Percentiles rank a stretch among this genome's conserved stretches.
These are phyloP conservation scores for Pyricularia pennisetigena DNA, from an alignment of 2,329 filamentous ascomycete genomes.

Conservation along the genomic window DNA sequence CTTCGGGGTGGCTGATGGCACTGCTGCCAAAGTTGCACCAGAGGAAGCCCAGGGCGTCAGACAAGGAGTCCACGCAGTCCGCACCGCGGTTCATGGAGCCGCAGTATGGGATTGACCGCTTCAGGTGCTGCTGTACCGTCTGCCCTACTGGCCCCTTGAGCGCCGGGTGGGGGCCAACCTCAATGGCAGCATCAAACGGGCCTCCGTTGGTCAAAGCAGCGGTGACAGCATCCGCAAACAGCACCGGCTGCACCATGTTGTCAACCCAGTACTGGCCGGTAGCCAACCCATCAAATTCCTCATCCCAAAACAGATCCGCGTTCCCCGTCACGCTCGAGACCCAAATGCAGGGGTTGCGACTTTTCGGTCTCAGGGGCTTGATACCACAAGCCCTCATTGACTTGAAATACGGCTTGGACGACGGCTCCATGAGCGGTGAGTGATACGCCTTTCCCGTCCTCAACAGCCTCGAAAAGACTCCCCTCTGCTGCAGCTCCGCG, in stretches of 20 bases:
- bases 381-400: background rate
- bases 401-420: background rate
- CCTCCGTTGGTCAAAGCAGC: slow-evolving; percentile 12
- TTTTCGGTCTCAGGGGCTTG: slow-evolving; percentile 23
- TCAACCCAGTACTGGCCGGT: slow-evolving; percentile 30
- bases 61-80: background rate
- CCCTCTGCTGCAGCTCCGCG: slow-evolving; percentile 9
- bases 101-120: background rate
- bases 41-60: background rate
- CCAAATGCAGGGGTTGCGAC: slow-evolving; percentile 15
- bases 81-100: background rate
- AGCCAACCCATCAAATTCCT: slow-evolving; percentile 16
- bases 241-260: slow-evolving; percentile 34
- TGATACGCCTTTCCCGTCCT: slow-evolving; percentile 17
- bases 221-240: slow-evolving; percentile 29
- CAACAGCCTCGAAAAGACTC: slow-evolving; percentile 11
- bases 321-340: slow-evolving; percentile 2
- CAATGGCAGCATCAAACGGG: slow-evolving; percentile 25
- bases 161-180: slow-evolving; percentile 28
- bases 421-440: slow-evolving; percentile 13
- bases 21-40: slow-evolving; percentile 5
- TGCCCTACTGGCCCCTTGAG: slow-evolving; percentile 20
- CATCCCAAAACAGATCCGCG: slow-evolving; percentile 5
- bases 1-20: background rate
- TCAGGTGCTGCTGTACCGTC: slow-evolving; percentile 20